phyloP scores from a whole-genome alignment of 129 eudicot species.

The Heracleum sosnowskyi region DNA sequence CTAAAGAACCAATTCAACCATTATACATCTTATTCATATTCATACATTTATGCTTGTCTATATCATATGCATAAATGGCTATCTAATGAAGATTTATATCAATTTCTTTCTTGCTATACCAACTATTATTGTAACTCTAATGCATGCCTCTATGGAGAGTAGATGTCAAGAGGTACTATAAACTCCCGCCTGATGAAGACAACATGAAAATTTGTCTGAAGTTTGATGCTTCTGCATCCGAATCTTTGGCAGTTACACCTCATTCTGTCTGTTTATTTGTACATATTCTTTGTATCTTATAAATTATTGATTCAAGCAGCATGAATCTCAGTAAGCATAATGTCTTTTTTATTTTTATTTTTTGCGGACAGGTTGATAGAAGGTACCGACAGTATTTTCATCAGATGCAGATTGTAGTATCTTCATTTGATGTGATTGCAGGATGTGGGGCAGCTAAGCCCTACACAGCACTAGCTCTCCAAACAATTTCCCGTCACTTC shows the following conservation, averaged over 20 bases:
- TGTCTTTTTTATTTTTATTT: no score
- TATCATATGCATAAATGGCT: background rate
- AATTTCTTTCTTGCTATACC: background rate
- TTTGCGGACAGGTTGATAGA: conserved; percentile 56
- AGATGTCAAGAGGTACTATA: background rate
- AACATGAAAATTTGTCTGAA: background rate
- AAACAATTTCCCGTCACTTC: conserved; percentile 77
- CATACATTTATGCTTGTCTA: background rate
- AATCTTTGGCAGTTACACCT: no score
- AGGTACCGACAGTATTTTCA: conserved; percentile 79
- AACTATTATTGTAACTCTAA: background rate
- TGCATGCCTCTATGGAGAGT: background rate
- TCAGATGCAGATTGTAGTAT: conserved; percentile 82
- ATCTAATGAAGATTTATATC: background rate
- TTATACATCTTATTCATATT: background rate
- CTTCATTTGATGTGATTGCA: conserved; percentile 65
- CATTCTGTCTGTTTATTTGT: no score
- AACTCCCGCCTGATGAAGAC: no score
- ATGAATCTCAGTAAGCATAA: conserved; percentile 12
- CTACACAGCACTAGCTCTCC: conserved; percentile 74
- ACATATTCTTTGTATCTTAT: background rate
- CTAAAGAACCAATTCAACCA: background rate
- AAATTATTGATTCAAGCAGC: background rate
- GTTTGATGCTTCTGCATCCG: background rate
- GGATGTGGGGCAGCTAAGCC: conserved; percentile 84